phyloP scores from a whole-genome alignment of 2,329 filamentous ascomycete genomes.

The Gnomoniopsis smithogilvyi region DNA sequence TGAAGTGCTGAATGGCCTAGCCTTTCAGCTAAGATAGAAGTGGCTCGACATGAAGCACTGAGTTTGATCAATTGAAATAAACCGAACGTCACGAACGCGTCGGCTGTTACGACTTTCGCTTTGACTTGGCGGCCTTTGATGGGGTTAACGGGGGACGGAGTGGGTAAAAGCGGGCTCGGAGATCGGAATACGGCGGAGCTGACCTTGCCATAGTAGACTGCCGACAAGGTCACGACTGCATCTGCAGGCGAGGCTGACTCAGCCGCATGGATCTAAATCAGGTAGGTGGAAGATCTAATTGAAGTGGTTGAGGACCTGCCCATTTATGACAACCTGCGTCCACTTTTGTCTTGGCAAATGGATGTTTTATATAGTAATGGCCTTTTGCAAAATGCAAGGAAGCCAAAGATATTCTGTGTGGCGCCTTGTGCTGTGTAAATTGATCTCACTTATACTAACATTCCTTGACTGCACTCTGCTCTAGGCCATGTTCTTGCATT shows the following conservation, averaged over 20 bases:
- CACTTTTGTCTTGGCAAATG: too few relatives aligned
- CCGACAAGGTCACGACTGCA: background rate
- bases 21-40: background rate
- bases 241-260: background rate
- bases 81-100: background rate
- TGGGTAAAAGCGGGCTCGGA: background rate
- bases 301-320: too few relatives aligned
- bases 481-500: too few relatives aligned
- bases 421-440: too few relatives aligned
- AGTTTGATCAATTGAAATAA: background rate
- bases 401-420: too few relatives aligned
- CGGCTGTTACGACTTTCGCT: background rate
- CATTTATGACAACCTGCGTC: too few relatives aligned
- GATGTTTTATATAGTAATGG: too few relatives aligned
- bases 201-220: background rate
- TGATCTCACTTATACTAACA: too few relatives aligned
- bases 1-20: background rate
- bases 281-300: too few relatives aligned
- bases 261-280: too few relatives aligned
- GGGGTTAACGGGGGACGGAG: background rate
- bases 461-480: too few relatives aligned
- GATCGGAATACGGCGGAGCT: background rate
- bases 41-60: background rate
- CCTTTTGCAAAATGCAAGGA: too few relatives aligned
- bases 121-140: background rate